Conservation (phyloP, 2,329 filamentous ascomycete species). For the Colletotrichum endophyticum region DNA sequence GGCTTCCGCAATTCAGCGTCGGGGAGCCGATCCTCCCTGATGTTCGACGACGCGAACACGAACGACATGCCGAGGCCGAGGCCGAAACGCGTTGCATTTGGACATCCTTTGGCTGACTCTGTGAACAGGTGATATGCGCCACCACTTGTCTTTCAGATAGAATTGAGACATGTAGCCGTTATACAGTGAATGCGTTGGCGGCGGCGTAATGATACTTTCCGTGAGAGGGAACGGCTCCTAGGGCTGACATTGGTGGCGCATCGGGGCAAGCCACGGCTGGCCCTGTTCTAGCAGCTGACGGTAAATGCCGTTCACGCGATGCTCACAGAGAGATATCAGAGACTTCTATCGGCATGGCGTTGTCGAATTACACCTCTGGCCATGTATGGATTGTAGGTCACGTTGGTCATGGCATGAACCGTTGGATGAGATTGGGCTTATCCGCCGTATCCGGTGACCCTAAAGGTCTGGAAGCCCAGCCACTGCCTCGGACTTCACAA, state of each 20-base stretch:
- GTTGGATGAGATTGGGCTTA: accelerated
- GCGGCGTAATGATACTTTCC: not conserved
- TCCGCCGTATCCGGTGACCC: not conserved
- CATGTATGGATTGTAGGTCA: not conserved
- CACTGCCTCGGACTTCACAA: accelerated
- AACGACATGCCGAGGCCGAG: not conserved
- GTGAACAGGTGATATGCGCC: not conserved
- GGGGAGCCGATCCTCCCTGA: not conserved
- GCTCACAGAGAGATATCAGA: not conserved
- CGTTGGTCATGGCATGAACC: not conserved
- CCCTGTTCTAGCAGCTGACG: not conserved
- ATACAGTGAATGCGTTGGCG: not conserved
- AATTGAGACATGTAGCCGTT: not conserved
- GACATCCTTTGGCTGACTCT: not conserved
- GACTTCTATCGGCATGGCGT: not conserved
- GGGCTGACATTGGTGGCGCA: not conserved
- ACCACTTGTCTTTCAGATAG: accelerated
- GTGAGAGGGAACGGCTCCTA: not conserved
- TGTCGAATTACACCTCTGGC: not conserved
- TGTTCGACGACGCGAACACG: not conserved
- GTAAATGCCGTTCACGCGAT: not conserved
- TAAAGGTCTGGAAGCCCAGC: not conserved
- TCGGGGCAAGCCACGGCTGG: not conserved
- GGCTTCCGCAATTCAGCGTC: not conserved
- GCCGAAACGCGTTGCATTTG: not conserved